Evolutionary conservation across 805 yeast genomes (phyloP).

Genomic region (Kodamaea kakaduensis): DNA sequence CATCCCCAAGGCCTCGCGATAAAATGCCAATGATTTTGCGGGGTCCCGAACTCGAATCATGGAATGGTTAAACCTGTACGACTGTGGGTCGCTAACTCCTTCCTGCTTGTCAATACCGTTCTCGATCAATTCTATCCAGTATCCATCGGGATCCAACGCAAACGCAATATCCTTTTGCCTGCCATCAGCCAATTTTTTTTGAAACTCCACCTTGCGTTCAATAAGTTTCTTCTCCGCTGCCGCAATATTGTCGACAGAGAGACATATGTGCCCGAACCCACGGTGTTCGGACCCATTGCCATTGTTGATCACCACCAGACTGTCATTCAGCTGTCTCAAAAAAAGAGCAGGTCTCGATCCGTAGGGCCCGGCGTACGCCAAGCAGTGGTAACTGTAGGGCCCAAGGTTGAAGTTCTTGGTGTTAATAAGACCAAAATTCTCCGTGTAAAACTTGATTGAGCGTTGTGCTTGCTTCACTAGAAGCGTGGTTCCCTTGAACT

Average conservation of each 20-base stretch:
- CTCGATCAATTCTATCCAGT: slow-evolving; percentile 90
- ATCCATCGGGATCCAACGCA: slow-evolving; percentile 91
- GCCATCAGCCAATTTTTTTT: slow-evolving; percentile 84
- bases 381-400: background rate
- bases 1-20: slow-evolving; percentile 77
- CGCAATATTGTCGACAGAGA: slow-evolving; percentile 76
- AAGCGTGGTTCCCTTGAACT: slow-evolving; percentile 2
- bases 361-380: background rate
- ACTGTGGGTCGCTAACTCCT: slow-evolving; percentile 32
- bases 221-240: slow-evolving; percentile 57
- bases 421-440: slow-evolving; percentile 2
- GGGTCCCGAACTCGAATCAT: slow-evolving; percentile 94
- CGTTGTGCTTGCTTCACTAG: background rate
- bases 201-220: slow-evolving; percentile 62
- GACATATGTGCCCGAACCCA: slow-evolving; percentile 93
- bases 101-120: slow-evolving; percentile 43
- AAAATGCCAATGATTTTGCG: slow-evolving; percentile 66
- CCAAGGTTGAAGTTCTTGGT: background rate
- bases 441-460: slow-evolving; percentile 1
- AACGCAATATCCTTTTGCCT: slow-evolving; percentile 91
- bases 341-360: background rate
- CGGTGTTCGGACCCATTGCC: slow-evolving; percentile 76
- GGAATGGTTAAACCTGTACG: slow-evolving; percentile 73
- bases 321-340: background rate
- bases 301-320: slow-evolving; percentile 37